A percentile compares a stretch with the other conserved stretches of the same genome.
Conservation (phyloP, 179 eudicot species). For the Beta lomatogona region DNA sequence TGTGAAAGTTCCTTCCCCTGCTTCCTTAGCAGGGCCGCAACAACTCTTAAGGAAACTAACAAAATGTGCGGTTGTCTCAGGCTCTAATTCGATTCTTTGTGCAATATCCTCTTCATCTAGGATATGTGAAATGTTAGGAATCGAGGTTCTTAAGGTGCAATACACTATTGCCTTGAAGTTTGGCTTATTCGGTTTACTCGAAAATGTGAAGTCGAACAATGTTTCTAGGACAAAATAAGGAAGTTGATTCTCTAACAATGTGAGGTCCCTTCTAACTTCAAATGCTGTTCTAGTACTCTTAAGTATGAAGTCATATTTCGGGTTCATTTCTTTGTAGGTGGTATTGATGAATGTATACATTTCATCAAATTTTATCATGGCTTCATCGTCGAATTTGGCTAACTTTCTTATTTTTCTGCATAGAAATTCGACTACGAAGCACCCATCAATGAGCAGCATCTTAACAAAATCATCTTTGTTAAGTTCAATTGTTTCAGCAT, state of each 20-base stretch:
- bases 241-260: constrained; percentile 26
- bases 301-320: constrained; percentile 15
- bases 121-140: constrained; percentile 21
- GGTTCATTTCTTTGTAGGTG: neutral
- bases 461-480: constrained; percentile 8
- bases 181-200: neutral
- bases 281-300: constrained; percentile 27
- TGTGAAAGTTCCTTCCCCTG: neutral
- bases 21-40: neutral
- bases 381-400: neutral
- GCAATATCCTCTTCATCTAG: neutral
- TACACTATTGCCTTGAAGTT: constrained; percentile 10
- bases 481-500: constrained; percentile 21
- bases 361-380: neutral
- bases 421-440: constrained; percentile 24
- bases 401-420: constrained; percentile 24
- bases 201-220: constrained; percentile 21
- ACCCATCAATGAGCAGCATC: constrained; percentile 25
- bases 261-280: constrained; percentile 28
- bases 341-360: constrained; percentile 2
- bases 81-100: neutral
- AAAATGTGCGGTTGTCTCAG: constrained; percentile 11
- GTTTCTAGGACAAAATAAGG: constrained; percentile 15
- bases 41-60: constrained; percentile 22
- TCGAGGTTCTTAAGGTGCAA: constrained; percentile 30